Percentiles rank a stretch among this genome's conserved stretches.
Evolutionary conservation across 1,284 basidiomycete species (phyloP).

Genomic region (Peniophora sp.): DNA sequence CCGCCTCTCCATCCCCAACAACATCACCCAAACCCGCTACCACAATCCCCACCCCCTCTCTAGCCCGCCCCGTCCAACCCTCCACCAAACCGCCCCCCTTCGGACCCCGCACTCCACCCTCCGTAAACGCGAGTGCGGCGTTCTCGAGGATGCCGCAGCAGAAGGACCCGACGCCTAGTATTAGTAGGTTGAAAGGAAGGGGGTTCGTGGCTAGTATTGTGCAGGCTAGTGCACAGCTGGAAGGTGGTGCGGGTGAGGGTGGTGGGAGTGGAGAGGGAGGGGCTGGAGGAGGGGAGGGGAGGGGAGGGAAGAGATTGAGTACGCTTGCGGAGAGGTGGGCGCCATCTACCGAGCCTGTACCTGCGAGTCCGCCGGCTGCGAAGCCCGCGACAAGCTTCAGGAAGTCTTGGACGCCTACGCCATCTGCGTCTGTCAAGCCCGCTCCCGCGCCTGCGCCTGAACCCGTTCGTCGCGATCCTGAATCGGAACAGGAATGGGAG

Average conservation of each 20-base stretch:
- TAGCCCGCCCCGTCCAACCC: slow-evolving; percentile 51
- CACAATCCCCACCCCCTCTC: slow-evolving; percentile 31
- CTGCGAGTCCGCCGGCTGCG: slow-evolving; percentile 1
- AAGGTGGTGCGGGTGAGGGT: slow-evolving; percentile 28
- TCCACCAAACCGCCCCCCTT: slow-evolving; percentile 34
- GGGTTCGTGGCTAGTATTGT: slow-evolving; percentile 79
- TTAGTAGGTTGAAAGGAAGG: slow-evolving; percentile 72
- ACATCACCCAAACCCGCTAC: not conserved
- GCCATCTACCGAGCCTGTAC: slow-evolving; percentile 3
- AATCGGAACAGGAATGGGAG: too few relatives aligned
- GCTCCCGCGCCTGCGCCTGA: too few relatives aligned
- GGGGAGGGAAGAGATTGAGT: slow-evolving; percentile 11
- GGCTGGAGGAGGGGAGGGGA: slow-evolving; percentile 8
- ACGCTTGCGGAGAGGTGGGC: slow-evolving; percentile 9
- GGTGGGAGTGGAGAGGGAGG: slow-evolving; percentile 12
- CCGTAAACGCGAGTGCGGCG: slow-evolving; percentile 41
- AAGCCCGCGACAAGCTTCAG: slow-evolving; percentile 1
- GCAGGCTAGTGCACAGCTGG: slow-evolving; percentile 50
- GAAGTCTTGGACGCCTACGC: slow-evolving; percentile 16
- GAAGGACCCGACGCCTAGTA: slow-evolving; percentile 73
- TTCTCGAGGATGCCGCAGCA: slow-evolving; percentile 47
- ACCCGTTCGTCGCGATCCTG: too few relatives aligned
- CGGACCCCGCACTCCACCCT: slow-evolving; percentile 38
- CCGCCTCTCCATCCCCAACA: too few relatives aligned
- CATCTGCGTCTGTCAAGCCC: slow-evolving; percentile 4